Evolutionary conservation across 352 stramenopile genomes (phyloP).

Genomic region (Globisporangium perplexum): DNA sequence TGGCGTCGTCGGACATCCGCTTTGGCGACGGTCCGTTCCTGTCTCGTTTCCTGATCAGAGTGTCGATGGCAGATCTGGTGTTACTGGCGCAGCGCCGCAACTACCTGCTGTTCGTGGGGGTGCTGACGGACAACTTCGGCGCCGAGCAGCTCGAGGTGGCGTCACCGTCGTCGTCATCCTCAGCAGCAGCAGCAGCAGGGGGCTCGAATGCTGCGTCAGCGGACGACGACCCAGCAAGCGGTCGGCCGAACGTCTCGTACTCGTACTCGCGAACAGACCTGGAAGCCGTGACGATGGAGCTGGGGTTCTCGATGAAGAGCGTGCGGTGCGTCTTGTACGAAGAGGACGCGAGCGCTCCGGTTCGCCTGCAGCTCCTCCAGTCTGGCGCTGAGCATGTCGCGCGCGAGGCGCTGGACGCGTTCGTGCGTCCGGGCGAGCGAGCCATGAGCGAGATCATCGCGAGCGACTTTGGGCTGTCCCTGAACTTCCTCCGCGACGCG

Average conservation of each 20-base stretch:
- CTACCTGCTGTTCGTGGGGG: constrained; percentile 59
- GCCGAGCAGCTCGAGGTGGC: constrained; percentile 42
- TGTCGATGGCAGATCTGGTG: constrained; percentile 21
- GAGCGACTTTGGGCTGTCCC: constrained; percentile 12
- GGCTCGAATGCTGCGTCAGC: neutral
- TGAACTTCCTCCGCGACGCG: constrained; percentile 11
- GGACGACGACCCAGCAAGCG: constrained; percentile 15
- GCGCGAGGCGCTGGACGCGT: neutral
- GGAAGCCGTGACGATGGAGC: constrained; percentile 56
- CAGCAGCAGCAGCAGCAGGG: neutral
- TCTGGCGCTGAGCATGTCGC: neutral
- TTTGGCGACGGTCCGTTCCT: constrained; percentile 32
- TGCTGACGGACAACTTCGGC: constrained; percentile 72
- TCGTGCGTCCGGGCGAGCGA: constrained; percentile 5
- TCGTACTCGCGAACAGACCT: constrained; percentile 65
- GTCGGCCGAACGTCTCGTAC: constrained; percentile 64
- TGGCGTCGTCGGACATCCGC: constrained; percentile 42
- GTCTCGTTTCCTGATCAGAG: constrained; percentile 53
- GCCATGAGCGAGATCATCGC: constrained; percentile 10
- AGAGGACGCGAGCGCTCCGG: constrained; percentile 10
- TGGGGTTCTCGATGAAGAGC: constrained; percentile 55
- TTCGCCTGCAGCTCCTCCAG: neutral
- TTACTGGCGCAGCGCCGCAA: constrained; percentile 21
- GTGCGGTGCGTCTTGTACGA: constrained; percentile 42
- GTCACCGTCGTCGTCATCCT: neutral